Evolutionary conservation across 805 yeast genomes (phyloP).

Genomic region (Teunomyces tritomae): DNA sequence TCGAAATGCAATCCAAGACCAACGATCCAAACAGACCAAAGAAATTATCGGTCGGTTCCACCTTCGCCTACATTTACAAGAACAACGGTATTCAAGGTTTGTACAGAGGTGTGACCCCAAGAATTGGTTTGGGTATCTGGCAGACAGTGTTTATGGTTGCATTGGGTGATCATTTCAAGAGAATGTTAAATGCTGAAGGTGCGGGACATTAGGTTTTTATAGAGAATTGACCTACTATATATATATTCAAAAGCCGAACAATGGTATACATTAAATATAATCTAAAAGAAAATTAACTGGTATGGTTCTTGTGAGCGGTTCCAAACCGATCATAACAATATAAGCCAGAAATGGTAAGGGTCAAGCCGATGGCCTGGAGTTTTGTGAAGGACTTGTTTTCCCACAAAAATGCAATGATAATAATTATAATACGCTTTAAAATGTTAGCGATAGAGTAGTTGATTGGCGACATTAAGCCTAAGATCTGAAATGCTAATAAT

Average conservation of each 20-base stretch:
- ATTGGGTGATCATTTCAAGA: slow-evolving; percentile 77
- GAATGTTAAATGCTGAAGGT: slow-evolving; percentile 40
- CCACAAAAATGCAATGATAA: slow-evolving; percentile 61
- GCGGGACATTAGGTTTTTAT: slow-evolving; percentile 28
- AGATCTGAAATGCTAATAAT: slow-evolving; percentile 69
- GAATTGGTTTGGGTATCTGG: slow-evolving; percentile 96
- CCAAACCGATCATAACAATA: slow-evolving; percentile 46
- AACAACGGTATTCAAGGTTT: slow-evolving; percentile 86
- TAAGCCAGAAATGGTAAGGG: slow-evolving; percentile 38
- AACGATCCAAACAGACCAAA: slow-evolving; percentile 93
- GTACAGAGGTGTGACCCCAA: slow-evolving; percentile 95
- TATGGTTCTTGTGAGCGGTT: slow-evolving; percentile 8
- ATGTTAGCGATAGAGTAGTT: slow-evolving; percentile 79
- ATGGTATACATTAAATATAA: not conserved
- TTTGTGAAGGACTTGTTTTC: slow-evolving; percentile 45
- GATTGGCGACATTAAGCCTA: slow-evolving; percentile 71
- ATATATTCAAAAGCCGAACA: not conserved
- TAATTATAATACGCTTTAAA: slow-evolving; percentile 68
- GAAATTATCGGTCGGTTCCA: slow-evolving; percentile 72
- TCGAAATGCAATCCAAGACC: slow-evolving; percentile 97
- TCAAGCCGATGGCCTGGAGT: slow-evolving; percentile 35
- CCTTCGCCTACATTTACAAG: slow-evolving; percentile 78
- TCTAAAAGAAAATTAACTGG: not conserved
- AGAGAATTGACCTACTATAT: not conserved
- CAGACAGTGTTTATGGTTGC: slow-evolving; percentile 99